A percentile compares a stretch with the other conserved stretches of the same genome.
Conservation (phyloP, 495 filamentous ascomycete genomes). For the Polyplosphaeria fusca region DNA sequence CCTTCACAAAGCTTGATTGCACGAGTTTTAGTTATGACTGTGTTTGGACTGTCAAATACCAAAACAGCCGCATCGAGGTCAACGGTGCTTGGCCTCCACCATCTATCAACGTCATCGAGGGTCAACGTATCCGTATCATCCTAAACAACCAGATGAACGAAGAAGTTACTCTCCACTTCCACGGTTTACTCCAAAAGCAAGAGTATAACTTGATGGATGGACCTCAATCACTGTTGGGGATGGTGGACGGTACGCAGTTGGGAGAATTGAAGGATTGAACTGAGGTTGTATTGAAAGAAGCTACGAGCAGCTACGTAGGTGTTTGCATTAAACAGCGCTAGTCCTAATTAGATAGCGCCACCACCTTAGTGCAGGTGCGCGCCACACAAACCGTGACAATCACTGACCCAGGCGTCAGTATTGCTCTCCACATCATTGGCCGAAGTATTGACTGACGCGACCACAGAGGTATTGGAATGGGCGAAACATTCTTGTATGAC, state of each 20-base stretch:
- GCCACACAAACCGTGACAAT: too few species aligned
- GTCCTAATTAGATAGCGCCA: too few species aligned
- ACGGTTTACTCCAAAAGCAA: not conserved
- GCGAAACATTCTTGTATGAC: not conserved
- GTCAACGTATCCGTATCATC: not conserved
- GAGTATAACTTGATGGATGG: not conserved
- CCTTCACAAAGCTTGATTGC: too few species aligned
- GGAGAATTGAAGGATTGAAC: too few species aligned
- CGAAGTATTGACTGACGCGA: too few species aligned
- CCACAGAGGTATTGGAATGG: too few species aligned
- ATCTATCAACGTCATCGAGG: not conserved
- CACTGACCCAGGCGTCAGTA: too few species aligned
- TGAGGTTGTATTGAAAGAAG: too few species aligned
- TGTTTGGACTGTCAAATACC: not conserved
- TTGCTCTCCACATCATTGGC: too few species aligned
- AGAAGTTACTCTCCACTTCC: not conserved
- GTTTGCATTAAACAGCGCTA: not conserved
- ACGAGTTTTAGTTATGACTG: not conserved
- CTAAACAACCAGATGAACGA: not conserved
- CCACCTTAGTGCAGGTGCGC: not conserved
- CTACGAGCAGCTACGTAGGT: not conserved
- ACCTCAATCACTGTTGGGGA: not conserved
- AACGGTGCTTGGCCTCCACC: not conserved
- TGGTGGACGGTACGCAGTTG: too few species aligned
- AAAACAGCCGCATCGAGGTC: not conserved